Evolutionary conservation across 768 basidiomycete species (phyloP), one percentile per base, ranked within the genome.

Genomic region (Gautieria morchelliformis): DNA sequence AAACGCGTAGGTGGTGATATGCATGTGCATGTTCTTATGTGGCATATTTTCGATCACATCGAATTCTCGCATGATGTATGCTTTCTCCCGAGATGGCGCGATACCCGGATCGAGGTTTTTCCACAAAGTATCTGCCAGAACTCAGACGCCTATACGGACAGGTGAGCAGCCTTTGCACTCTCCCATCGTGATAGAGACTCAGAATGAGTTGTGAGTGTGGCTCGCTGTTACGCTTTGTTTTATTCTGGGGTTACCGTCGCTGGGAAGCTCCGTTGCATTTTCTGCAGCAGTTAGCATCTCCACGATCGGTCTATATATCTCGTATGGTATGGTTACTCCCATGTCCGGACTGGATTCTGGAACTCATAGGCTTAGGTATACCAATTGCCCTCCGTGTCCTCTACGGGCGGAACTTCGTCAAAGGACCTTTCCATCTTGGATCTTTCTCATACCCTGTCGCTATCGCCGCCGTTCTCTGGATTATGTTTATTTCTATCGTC

Each of bases 21-120:
- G 86, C 40, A 84, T 82, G 12, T 78, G 82, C 0, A 85, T 89
- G 84, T 86, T 81, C 67, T 83, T 84, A 65, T 22, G 9, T 5
- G 84, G 84, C 14, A 85, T 83, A 0, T 90, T 90, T 70, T 87
- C 85, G 0, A 70, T 91, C 51, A 88, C 87, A 0, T 83, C 82
- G 0, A 91, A 89, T 65, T 85, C 83, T 4, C 76, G 88, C 0
- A 89, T 89, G 87, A 87, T 86, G 83, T 91, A 82, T 65, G 84
- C 87, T 0, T 89, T 89, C 63, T 77, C 85, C 4, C 78, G 88
- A 39, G 88, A 91, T 66, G 83, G 85, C 0, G 86, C 79, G 11
- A 75, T 88, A 24, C 86, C 87, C 0, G 84, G 82, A 12, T 81
- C 81, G 60, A 75, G 65, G 37, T 87, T 83, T 68, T 83, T 88